A percentile compares a stretch with the other conserved stretches of the same genome.
These are phyloP conservation scores for Delphinella strobiligena DNA, from an alignment of 2,329 filamentous ascomycete species.

Conservation along the genomic window DNA sequence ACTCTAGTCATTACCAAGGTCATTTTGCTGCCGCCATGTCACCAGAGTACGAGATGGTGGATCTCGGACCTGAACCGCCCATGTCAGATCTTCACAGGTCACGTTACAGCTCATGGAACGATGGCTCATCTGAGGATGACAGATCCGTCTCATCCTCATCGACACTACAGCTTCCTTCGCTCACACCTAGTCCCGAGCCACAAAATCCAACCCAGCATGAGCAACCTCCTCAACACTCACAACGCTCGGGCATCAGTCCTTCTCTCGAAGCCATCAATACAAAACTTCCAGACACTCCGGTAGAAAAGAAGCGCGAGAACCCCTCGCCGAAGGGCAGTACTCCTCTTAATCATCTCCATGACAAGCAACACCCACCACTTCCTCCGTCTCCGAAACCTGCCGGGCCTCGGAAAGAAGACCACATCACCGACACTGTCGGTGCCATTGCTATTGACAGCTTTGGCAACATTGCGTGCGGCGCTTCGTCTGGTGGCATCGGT, in stretches of 20 bases:
- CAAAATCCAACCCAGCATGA: background rate
- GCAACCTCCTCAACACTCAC: background rate
- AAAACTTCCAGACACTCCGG: too few species aligned
- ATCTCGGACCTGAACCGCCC: background rate
- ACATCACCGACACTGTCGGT: slow-evolving; percentile 87
- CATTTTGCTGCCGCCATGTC: background rate
- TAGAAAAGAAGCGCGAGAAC: too few species aligned
- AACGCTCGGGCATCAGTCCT: background rate
- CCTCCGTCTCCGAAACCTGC: background rate
- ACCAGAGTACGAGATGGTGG: background rate
- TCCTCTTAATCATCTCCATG: background rate
- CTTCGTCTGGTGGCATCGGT: slow-evolving; percentile 92
- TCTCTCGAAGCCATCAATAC: background rate
- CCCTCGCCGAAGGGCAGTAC: background rate
- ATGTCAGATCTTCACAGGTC: slow-evolving; percentile 1
- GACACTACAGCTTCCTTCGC: slow-evolving; percentile 13
- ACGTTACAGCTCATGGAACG: slow-evolving; percentile 16
- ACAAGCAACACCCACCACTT: background rate
- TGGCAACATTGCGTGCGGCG: slow-evolving; percentile 84
- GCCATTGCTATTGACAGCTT: slow-evolving; percentile 81
- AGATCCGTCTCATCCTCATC: slow-evolving; percentile 15
- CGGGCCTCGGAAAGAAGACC: slow-evolving; percentile 38
- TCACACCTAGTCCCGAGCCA: slow-evolving; percentile 15
- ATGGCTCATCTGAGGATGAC: slow-evolving; percentile 24
- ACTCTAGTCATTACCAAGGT: background rate